Percentiles rank a stretch among this genome's conserved stretches.
Evolutionary conservation across 2,329 filamentous ascomycete species (phyloP).

Genomic region (Clarireedia sp.): DNA sequence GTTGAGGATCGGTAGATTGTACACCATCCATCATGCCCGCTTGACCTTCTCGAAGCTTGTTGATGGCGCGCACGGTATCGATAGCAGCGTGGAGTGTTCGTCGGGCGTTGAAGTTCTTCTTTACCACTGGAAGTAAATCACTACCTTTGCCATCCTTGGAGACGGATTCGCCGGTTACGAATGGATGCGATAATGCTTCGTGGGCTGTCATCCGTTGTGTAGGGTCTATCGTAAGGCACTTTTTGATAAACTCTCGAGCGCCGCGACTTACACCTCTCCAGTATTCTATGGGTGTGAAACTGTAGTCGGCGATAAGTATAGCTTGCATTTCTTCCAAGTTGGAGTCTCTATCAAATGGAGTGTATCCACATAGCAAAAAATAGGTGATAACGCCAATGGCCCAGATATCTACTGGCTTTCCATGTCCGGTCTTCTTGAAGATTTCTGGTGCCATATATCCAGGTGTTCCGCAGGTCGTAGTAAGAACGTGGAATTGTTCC

Average conservation of each 20-base stretch:
- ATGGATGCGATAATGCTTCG: constrained; percentile 60
- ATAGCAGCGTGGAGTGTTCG: constrained; percentile 63
- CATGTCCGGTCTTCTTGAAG: constrained; percentile 97
- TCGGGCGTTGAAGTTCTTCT: constrained; percentile 68
- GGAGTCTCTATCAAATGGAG: constrained; percentile 92
- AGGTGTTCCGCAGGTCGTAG: constrained; percentile 93
- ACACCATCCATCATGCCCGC: constrained; percentile 53
- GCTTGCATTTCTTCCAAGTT: constrained; percentile 99
- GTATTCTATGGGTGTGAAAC: constrained; percentile 88
- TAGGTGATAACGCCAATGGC: constrained; percentile 98
- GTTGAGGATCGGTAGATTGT: constrained; percentile 41
- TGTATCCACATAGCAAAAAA: constrained; percentile 96
- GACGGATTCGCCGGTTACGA: constrained; percentile 46
- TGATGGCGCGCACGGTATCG: constrained; percentile 63
- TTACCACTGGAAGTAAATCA: constrained; percentile 60
- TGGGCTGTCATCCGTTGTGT: constrained; percentile 84
- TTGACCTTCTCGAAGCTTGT: constrained; percentile 59
- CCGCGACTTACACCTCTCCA: constrained; percentile 86
- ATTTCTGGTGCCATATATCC: constrained; percentile 99
- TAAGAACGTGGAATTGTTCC: constrained; percentile 94
- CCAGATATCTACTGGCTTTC: constrained; percentile 97
- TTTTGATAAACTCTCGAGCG: constrained; percentile 85
- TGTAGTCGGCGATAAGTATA: constrained; percentile 93
- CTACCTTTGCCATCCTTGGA: constrained; percentile 44
- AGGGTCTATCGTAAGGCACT: constrained; percentile 86